Evolutionary conservation across 225 moss, liverwort and hornwort species (phyloP).

Genomic region (Takakia lepidozioides): DNA sequence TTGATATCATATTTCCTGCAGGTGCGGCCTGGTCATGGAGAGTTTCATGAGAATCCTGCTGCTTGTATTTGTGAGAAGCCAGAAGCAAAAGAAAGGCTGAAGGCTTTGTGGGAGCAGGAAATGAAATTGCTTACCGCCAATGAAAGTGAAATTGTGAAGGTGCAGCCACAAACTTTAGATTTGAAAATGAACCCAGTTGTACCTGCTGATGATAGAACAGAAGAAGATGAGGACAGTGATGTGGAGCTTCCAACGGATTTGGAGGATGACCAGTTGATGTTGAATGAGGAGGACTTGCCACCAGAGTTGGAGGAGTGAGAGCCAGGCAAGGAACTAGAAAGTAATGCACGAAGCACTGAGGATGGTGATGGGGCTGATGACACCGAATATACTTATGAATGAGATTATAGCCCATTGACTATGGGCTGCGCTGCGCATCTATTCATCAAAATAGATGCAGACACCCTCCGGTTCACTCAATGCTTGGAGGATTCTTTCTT

Average conservation of each 20-base stretch:
- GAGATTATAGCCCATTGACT: no score
- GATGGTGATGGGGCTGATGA: no score
- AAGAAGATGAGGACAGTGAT: conserved; percentile 40
- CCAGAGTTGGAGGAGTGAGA: no score
- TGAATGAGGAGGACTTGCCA: no score
- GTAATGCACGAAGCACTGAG: no score
- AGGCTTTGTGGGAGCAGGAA: conserved; percentile 35
- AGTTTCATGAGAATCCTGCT: conserved; percentile 86
- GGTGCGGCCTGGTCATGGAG: conserved; percentile 63
- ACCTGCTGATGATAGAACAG: conserved; percentile 38
- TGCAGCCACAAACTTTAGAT: no score
- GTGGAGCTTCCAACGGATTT: conserved; percentile 29
- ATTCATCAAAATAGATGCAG: no score
- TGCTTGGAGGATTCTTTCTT: no score
- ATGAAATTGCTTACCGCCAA: conserved; percentile 21
- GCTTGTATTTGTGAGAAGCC: conserved; percentile 77
- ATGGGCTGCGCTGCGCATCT: no score
- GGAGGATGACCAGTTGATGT: conserved; percentile 26
- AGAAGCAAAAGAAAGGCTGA: conserved; percentile 40
- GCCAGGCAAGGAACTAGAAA: no score
- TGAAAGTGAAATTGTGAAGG: conserved; percentile 23
- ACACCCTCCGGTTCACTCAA: no score
- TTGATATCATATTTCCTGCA: conserved; percentile 6
- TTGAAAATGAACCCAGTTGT: conserved; percentile 41
- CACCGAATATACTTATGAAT: no score